Evolutionary conservation across 352 stramenopile genomes (phyloP).

Genomic region (Globisporangium acanthophoron): DNA sequence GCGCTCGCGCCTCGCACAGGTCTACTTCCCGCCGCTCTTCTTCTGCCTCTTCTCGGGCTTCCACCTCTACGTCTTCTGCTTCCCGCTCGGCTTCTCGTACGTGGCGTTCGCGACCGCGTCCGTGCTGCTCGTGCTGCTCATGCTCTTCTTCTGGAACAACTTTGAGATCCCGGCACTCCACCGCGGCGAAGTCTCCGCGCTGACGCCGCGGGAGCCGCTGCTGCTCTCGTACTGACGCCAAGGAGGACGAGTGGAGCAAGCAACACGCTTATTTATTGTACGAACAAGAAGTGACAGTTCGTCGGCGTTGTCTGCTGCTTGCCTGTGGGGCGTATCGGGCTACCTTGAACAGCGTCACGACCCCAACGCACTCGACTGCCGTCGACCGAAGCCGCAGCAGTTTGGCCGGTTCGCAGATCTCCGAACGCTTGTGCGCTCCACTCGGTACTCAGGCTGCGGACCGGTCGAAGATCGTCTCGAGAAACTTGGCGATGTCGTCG

Average conservation of each 20-base stretch:
- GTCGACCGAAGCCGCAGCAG: too few species aligned
- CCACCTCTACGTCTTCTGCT: constrained; percentile 94
- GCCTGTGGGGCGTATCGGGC: too few species aligned
- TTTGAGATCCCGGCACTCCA: constrained; percentile 60
- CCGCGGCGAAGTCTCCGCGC: constrained; percentile 32
- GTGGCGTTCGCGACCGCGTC: constrained; percentile 52
- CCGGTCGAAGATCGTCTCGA: too few species aligned
- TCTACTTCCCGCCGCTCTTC: constrained; percentile 89
- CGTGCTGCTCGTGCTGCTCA: constrained; percentile 41
- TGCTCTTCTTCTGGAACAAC: constrained; percentile 68
- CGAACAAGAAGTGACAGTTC: neutral
- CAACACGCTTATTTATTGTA: neutral
- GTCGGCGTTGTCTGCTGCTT: too few species aligned
- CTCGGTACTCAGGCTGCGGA: too few species aligned
- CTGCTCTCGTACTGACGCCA: neutral
- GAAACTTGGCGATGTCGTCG: too few species aligned
- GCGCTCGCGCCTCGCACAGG: constrained; percentile 51
- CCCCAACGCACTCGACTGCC: too few species aligned
- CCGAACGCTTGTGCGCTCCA: too few species aligned
- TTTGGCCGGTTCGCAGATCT: too few species aligned
- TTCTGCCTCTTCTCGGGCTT: constrained; percentile 94
- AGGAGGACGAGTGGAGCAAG: too few species aligned
- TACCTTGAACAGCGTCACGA: too few species aligned
- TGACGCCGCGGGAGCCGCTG: constrained; percentile 12
- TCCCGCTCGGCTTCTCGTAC: constrained; percentile 92